A percentile compares a stretch with the other conserved stretches of the same genome.
These are phyloP conservation scores for Saccharomycopsis sp. DNA, from an alignment of 805 yeast genomes.

Conservation along the genomic window DNA sequence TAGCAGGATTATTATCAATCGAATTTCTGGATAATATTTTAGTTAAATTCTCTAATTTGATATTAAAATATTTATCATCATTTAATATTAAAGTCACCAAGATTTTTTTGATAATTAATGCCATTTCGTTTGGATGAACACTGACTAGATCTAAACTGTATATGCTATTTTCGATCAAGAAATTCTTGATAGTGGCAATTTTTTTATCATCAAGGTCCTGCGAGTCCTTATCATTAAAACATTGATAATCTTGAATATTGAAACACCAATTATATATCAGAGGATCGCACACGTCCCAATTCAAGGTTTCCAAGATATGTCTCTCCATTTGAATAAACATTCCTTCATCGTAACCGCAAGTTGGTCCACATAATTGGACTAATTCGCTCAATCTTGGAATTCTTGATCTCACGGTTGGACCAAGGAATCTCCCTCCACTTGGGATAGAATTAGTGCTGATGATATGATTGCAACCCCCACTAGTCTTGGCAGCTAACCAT, in stretches of 20 bases:
- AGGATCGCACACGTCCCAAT: conserved; percentile 62
- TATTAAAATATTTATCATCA: conserved; percentile 40
- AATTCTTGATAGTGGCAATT: conserved; percentile 18
- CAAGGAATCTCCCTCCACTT: conserved; percentile 53
- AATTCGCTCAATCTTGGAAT: conserved; percentile 70
- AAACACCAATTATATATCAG: conserved; percentile 38
- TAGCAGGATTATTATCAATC: conserved; percentile 39
- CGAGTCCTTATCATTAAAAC: conserved; percentile 41
- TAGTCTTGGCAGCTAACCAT: conserved; percentile 88
- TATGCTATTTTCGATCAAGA: conserved; percentile 16
- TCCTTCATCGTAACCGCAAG: conserved; percentile 50
- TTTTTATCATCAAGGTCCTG: conserved; percentile 11
- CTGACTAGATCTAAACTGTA: conserved; percentile 18
- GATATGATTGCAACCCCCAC: conserved; percentile 67
- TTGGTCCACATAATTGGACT: conserved; percentile 61
- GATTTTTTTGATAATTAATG: conserved; percentile 28
- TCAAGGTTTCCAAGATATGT: conserved; percentile 63
- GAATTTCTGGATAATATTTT: conserved; percentile 41
- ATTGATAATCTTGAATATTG: conserved; percentile 42
- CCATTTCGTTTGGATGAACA: conserved; percentile 19
- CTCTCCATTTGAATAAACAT: conserved; percentile 75
- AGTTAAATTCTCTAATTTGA: conserved; percentile 42
- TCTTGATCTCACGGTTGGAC: conserved; percentile 68
- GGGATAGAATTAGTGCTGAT: conserved; percentile 42
- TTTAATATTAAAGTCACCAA: conserved; percentile 38